Evolutionary conservation across 1,284 basidiomycete genomes (phyloP).

Genomic region (Singerocomus inundabilis): DNA sequence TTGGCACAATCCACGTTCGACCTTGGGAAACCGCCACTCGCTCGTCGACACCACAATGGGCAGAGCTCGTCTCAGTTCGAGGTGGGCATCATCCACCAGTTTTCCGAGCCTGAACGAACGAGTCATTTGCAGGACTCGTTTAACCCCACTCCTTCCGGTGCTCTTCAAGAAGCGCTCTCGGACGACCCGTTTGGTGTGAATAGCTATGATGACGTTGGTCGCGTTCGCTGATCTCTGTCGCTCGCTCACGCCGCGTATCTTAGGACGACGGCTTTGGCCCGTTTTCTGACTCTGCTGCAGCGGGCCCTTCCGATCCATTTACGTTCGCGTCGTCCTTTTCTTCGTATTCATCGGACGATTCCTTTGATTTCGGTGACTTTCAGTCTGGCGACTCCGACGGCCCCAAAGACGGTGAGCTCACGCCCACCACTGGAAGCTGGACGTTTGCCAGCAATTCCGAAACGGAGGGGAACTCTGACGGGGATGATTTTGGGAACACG

Average conservation of each 20-base stretch:
- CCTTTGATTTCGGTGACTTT: conserved; percentile 80
- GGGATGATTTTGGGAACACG: conserved; percentile 31
- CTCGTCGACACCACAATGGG: conserved; percentile 50
- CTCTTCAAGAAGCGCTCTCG: conserved; percentile 33
- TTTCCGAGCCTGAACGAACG: conserved; percentile 2
- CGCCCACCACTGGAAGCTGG: conserved; percentile 68
- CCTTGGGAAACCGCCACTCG: conserved; percentile 54
- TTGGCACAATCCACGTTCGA: conserved; percentile 70
- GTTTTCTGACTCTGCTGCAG: conserved; percentile 62
- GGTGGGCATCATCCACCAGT: conserved; percentile 38
- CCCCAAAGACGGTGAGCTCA: conserved; percentile 49
- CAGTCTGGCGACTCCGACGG: conserved; percentile 45
- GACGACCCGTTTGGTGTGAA: conserved; percentile 54
- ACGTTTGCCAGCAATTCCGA: conserved; percentile 51
- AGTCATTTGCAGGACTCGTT: conserved; percentile 55
- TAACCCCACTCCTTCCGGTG: conserved; percentile 36
- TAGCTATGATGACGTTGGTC: conserved; percentile 49
- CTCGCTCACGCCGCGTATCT: conserved; percentile 5
- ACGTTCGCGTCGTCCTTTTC: conserved; percentile 52
- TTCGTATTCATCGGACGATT: conserved; percentile 57
- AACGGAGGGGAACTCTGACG: conserved; percentile 32
- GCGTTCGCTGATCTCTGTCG: neutral
- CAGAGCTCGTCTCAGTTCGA: conserved; percentile 61
- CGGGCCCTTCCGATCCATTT: conserved; percentile 55
- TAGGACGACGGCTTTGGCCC: conserved; percentile 69